Evolutionary conservation across 2,329 filamentous ascomycete genomes (phyloP), one percentile per base, ranked within the genome.

Genomic region (Fusarium subtropicale): DNA sequence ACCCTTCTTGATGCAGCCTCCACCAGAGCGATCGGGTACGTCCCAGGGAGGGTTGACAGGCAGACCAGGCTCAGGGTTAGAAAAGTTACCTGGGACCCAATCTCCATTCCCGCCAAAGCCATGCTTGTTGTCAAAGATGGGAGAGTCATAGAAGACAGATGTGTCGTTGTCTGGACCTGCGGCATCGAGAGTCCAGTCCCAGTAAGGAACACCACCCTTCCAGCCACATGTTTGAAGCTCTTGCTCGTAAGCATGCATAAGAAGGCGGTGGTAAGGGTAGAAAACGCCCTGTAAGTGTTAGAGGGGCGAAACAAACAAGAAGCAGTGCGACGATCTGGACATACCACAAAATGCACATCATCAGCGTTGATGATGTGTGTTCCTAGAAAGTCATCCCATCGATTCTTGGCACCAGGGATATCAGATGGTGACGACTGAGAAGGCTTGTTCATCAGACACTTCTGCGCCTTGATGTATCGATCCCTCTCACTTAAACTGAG

Each of bases 51-150:
- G 48, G 24, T 71, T 71, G 3, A 65, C 56, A 5, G 61, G 34
- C 13, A 72, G 41, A 5, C 68, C 58, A 7, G 56, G 56, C n/a
- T 66, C 58, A 1, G 59, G 60, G 1, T 69, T 38, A 0, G 58
- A 67, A 15, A 71, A 66, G 22, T 68, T 68, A 16, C 66, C 68
- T 7, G 66, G 68, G 1, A 70, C 33, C 30, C 52, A 71, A 9
- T 16, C 66, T n/a, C 68, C 66, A 3, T 71, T 71, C 0, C 68
- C 68, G 0, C 68, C 59, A 15, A 71, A 70, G 1, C 68, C 68
- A 11, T 75, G 73, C 5, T 67, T 58, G 3, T 75, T 55, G 28
- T 79, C 75, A 36, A 80, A 80, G 30, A 80, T 56, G 4, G 71
- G 71, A 0, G 78, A 79, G 47, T 68, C 33, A 22, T 59, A 50